Evolutionary conservation across 148 eudicot species (phyloP), one percentile per base, ranked within the genome.

Genomic region (Pharnaceum exiguum): DNA sequence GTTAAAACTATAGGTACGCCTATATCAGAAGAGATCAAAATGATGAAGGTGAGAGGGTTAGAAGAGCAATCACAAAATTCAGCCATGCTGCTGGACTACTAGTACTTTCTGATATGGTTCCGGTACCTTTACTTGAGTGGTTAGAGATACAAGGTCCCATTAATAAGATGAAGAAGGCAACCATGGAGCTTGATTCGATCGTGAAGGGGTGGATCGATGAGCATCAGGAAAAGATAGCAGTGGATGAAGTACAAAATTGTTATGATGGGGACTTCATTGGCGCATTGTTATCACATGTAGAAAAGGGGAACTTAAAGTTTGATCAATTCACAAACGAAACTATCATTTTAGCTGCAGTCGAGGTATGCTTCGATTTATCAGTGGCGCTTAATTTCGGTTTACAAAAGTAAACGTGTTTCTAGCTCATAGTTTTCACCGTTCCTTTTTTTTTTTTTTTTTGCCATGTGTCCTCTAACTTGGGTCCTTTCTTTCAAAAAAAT

Each of bases 211-310:
- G 74, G 69, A 32, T 70, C 26, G 21, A 42, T 5, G 74, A 63
- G 38, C 69, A 63, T 50, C 39, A 23, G 10, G 29, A 38, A 8
- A 56, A 21, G 36, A 31, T 57, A 30, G 8, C 4, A 11, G 45
- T 29, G 46, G 11, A 19, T 28, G 32, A 26, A n/a, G n/a, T n/a
- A n/a, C n/a, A n/a, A n/a, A n/a, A n/a, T n/a, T n/a, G n/a, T n/a
- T n/a, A n/a, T 12, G 63, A 63, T 35, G 39, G 27, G 13, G 74
- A 70, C 45, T 70, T 70, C 37, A 51, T 70, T 17, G 74, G 63
- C 51, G 58, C 65, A 19, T 44, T 70, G 37, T 38, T 63, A 7
- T 57, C 69, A 0, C 40, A 16, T 16, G 42, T 46, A 7, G 64
- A 58, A 1, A 43, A 70, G 10, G 52, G 46, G 0, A n/a, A 30